These are phyloP conservation scores for Rhodotorula kratochvilovae DNA, from an alignment of 768 basidiomycete genomes.

Conservation along the genomic window DNA sequence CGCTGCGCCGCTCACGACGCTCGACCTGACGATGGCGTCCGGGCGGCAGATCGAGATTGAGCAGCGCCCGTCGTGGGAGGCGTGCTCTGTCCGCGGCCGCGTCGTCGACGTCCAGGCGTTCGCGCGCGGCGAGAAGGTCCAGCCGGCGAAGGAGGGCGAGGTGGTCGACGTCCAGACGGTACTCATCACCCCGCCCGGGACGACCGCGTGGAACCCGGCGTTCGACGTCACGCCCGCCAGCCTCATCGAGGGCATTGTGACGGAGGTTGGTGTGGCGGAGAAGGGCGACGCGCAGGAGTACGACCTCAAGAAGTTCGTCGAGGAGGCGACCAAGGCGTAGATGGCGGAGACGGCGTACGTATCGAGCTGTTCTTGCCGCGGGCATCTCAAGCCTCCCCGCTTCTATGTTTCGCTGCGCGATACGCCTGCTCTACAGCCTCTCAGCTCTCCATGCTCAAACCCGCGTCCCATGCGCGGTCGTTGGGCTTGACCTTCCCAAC, in stretches of 20 bases:
- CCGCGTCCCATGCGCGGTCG: no score
- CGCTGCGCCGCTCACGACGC: constrained; percentile 84
- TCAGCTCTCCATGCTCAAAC: no score
- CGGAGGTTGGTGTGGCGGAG: constrained; percentile 86
- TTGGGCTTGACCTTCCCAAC: no score
- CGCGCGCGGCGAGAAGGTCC: constrained; percentile 50
- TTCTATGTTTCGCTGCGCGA: no score
- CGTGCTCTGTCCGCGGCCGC: constrained; percentile 78
- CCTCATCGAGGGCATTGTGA: constrained; percentile 88
- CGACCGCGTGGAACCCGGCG: constrained; percentile 71
- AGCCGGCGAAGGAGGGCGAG: constrained; percentile 54
- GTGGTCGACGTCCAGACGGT: constrained; percentile 54
- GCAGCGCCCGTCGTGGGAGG: constrained; percentile 80
- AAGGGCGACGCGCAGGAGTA: constrained; percentile 60
- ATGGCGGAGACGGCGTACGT: background rate
- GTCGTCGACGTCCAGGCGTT: constrained; percentile 62
- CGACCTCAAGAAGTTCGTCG: constrained; percentile 61
- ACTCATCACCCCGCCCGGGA: constrained; percentile 43
- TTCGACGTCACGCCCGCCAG: constrained; percentile 96
- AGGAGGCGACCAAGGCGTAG: constrained; percentile 7
- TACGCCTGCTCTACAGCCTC: no score
- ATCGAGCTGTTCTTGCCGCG: no score
- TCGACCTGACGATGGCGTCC: constrained; percentile 66
- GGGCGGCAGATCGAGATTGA: constrained; percentile 76
- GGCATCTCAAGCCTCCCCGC: no score